Percentiles rank a stretch among this genome's conserved stretches.
Evolutionary conservation across 2,329 filamentous ascomycete species (phyloP).

Genomic region (Hypoxylon rubiginosum): DNA sequence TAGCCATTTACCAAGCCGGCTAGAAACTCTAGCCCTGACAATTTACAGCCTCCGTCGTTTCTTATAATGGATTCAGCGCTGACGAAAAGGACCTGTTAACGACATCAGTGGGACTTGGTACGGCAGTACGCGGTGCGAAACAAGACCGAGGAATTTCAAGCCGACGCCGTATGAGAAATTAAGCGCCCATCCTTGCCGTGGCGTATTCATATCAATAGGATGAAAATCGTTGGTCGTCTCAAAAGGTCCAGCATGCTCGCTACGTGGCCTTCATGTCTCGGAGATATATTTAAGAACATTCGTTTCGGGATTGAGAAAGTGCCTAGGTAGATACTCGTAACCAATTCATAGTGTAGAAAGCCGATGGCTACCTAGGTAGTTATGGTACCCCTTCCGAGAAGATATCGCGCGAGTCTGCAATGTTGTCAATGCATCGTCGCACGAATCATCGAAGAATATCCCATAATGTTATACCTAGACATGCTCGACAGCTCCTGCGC

Average conservation of each 20-base stretch:
- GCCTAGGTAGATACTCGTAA: neutral
- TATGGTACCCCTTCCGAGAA: no score
- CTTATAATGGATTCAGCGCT: neutral
- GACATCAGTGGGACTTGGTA: no score
- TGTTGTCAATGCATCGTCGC: neutral
- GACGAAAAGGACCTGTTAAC: neutral
- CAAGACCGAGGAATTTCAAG: neutral
- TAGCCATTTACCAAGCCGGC: conserved; percentile 83
- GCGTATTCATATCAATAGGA: no score
- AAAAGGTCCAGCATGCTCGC: no score
- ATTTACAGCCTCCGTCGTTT: neutral
- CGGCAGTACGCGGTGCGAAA: neutral
- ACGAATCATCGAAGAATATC: neutral
- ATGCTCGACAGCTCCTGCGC: neutral
- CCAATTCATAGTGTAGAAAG: neutral
- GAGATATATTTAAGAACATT: neutral
- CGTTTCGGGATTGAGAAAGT: neutral
- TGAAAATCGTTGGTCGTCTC: neutral
- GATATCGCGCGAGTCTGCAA: no score
- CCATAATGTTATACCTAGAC: neutral
- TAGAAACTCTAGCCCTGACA: conserved; percentile 57
- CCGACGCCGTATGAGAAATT: no score
- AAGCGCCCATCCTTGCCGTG: no score
- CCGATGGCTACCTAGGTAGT: no score
- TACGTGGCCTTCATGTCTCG: neutral